Evolutionary conservation across 805 yeast genomes (phyloP), one percentile per base, ranked within the genome.

Genomic region (Metschnikowia aberdeeniae): DNA sequence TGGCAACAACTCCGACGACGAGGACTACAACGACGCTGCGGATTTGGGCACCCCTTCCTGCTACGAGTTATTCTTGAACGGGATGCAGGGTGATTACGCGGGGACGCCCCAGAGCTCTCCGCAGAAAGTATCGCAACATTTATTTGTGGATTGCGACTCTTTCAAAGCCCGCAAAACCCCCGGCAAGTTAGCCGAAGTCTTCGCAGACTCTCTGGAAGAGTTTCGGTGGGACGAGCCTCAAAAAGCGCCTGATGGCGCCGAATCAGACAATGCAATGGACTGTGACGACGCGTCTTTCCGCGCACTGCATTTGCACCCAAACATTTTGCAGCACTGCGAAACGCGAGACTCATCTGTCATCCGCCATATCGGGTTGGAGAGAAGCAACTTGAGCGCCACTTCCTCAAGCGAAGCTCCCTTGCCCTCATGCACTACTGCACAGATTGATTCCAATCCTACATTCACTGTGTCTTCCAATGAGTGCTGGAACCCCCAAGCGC

Each of bases 1-100:
- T 24, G 42, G 42, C 5, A 39, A 31, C 35, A 39, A 39, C 35
- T 39, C 36, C n/a, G 42, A 39, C 17, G 30, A 31, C 14, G 42
- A 39, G 5, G 29, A 39, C 36, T 39, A 31, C 10, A 5, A 28
- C 5, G 20, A 22, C 12, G 42, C 34, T 4, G 30, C 34, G 2
- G 4, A 39, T 26, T 39, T 39, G 30, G 29, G 42, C 29, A 4
- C 24, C 19, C 24, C 31, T 8, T n/a, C 17, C n/a, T 5, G 28
- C 5, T 38, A 20, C 11, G 42, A 20, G 3, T 6, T 5, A 2
- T 38, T 30, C 7, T 27, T 12, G n/a, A 30, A 10, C 10, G 42
- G 22, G 10, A 30, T 20, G 5, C 11, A 9, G 9, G 32, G 24
- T 10, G 12, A 17, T 5, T 22, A 19, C 3, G 12, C 5, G 7